A percentile compares a stretch with the other conserved stretches of the same genome.
These are phyloP conservation scores for Penicillium atrosanguineum DNA, from an alignment of 495 filamentous ascomycete genomes.

Conservation along the genomic window DNA sequence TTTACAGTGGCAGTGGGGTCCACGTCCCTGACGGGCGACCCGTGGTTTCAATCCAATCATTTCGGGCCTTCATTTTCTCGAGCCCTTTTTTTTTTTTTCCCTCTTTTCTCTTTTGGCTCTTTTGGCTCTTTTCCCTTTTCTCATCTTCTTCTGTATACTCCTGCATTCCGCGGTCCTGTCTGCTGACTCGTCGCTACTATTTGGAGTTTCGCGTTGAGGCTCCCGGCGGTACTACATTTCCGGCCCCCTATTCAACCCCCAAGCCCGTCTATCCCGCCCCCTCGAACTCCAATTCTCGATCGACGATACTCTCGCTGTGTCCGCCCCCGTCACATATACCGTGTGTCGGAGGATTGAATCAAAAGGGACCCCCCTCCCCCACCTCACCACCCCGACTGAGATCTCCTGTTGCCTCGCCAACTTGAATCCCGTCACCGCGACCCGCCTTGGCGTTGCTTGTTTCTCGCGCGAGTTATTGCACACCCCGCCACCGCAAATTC, in stretches of 20 bases:
- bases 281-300: no score
- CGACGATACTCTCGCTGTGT: background rate
- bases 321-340: background rate
- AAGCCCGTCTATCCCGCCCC: background rate
- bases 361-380: background rate
- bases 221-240: background rate
- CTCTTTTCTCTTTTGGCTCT: no score
- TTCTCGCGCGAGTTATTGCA: slow-evolving; percentile 2
- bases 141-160: no score
- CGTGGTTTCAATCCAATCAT: no score
- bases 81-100: no score
- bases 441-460: slow-evolving; percentile 34
- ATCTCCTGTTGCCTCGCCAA: slow-evolving; percentile 29
- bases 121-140: no score
- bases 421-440: slow-evolving; percentile 16
- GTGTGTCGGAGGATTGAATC: background rate
- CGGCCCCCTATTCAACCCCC: slow-evolving; percentile 6
- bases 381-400: background rate
- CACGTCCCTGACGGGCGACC: background rate
- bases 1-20: background rate
- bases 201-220: background rate
- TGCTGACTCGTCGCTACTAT: no score
- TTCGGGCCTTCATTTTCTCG: no score
- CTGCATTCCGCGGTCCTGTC: no score
- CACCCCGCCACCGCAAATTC: background rate